Percentiles rank a stretch among this genome's conserved stretches.
Conservation (phyloP, 1,284 basidiomycete genomes). For the Filobasidium uniguttulatum region DNA sequence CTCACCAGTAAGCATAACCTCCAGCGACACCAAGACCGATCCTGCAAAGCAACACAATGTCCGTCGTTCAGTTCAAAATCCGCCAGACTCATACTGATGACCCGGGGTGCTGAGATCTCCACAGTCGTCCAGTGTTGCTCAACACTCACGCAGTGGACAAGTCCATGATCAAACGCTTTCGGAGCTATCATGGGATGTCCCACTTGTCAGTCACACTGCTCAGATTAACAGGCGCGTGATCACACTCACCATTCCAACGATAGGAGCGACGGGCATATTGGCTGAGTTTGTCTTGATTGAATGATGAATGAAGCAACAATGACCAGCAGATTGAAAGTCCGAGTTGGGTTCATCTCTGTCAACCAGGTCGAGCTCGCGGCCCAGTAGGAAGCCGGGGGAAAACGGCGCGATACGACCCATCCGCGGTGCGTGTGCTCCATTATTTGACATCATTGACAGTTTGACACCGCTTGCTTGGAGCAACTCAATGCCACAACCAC, state of each 20-base stretch:
- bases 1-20: slow-evolving; percentile 67
- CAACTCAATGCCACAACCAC: too few species aligned
- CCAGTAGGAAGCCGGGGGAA: too few species aligned
- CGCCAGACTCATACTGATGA: too few species aligned
- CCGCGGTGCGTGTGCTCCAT: too few species aligned
- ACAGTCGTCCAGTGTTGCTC: too few species aligned
- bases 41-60: slow-evolving; percentile 31
- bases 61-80: neutral
- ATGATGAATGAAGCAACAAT: too few species aligned
- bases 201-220: neutral
- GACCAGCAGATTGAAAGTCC: too few species aligned
- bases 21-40: slow-evolving; percentile 57
- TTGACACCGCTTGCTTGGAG: too few species aligned
- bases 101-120: neutral
- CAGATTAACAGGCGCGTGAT: neutral
- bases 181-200: slow-evolving; percentile 39
- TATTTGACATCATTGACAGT: too few species aligned
- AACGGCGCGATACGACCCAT: too few species aligned
- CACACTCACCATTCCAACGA: slow-evolving; percentile 51
- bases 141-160: slow-evolving; percentile 43
- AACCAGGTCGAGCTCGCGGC: too few species aligned
- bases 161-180: slow-evolving; percentile 74
- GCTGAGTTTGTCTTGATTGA: slow-evolving; percentile 8
- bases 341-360: too few species aligned
- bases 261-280: slow-evolving; percentile 64